Evolutionary conservation across 2,329 filamentous ascomycete species (phyloP).

Genomic region (Trichoderma sp.): DNA sequence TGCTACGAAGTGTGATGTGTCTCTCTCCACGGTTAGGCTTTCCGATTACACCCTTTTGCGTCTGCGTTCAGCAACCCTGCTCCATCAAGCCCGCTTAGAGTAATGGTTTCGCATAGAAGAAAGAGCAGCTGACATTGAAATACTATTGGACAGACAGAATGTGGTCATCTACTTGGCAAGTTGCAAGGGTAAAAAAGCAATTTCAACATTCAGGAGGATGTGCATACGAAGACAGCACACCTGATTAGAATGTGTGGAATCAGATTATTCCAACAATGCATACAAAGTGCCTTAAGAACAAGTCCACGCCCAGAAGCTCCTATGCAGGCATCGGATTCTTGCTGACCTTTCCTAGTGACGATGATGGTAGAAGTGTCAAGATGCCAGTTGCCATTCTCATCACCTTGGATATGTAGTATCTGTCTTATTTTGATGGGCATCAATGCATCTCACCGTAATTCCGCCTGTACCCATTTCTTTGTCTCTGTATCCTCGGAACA

Average conservation of each 20-base stretch:
- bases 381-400: neutral
- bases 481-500: neutral
- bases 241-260: neutral
- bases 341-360: too few species aligned
- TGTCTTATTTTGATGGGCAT: neutral
- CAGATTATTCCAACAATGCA: neutral
- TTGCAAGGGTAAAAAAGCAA: neutral
- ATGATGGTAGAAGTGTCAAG: neutral
- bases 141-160: neutral
- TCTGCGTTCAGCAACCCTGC: neutral
- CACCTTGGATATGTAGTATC: neutral
- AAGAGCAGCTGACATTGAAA: neutral
- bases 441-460: neutral
- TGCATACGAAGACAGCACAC: neutral
- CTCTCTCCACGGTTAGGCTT: neutral
- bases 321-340: neutral
- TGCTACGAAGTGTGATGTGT: neutral
- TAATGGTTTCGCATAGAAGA: neutral
- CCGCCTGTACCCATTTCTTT: neutral
- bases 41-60: neutral
- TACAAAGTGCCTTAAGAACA: neutral
- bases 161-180: neutral
- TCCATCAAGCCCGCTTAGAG: neutral
- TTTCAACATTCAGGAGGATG: neutral
- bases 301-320: neutral